Base-by-base conservation (phyloP, 1,139 yeast species). In the Hansenula sp. region DNA sequence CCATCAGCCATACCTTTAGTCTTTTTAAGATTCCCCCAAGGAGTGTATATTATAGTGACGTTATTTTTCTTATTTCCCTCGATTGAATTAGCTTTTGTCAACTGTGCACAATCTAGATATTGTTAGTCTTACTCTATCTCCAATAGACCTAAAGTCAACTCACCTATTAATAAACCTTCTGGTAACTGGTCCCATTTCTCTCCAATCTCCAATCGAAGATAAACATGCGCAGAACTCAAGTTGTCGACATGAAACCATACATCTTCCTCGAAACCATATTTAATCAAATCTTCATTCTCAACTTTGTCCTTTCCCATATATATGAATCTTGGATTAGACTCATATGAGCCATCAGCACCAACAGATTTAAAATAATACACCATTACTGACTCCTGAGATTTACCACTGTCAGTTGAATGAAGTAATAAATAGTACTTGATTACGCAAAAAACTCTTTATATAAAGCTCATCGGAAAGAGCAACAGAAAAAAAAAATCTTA, bases 241-340 rank as follows among this genome's bases (percentile, higher is more conserved):
- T 82, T 83, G 53, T 85, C 94, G 9, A 82, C 90, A 59, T 86
- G 95, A 55, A 87, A 86, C 94, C 96, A 87, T 9, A 84, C 66
- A 56, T 84, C 85, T 44, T 75, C 77, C 14, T 80, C 81, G 49
- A 77, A 72, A 0, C 92, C 88, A 54, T 78, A 73, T 55, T 78
- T 79, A 44, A 87, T 82, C 44, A 87, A 64, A 21, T 78, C 75
- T 53, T 84, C 95, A 57, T 86, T 86, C 60, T 86, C 95, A 45
- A 70, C 66, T 59, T 84, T 84, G 58, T 86, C 87, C 54, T 74
- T 79, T 4, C 95, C 95, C 82, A 83, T 81, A 50, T 79, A 82
- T 4, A 82, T 62, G 35, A 60, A 43, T 44, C 68, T 51, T 11
- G 66, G 66, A 44, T 29, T 32, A 1, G 47, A 57, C 27, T 50